These are phyloP conservation scores for Spergularia bocconei DNA, from an alignment of 148 eudicot genomes.

Conservation along the genomic window DNA sequence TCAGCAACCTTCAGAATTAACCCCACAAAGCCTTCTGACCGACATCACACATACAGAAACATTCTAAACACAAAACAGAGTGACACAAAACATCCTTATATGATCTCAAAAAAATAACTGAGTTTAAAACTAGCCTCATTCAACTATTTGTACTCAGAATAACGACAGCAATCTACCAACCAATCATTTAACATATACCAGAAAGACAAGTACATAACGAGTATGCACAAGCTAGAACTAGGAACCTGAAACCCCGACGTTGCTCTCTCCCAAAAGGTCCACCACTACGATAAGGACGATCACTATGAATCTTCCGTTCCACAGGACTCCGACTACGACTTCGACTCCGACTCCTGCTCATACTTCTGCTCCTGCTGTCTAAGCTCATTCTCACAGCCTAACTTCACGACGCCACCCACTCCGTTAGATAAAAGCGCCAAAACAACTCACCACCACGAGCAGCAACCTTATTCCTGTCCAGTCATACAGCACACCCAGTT, in stretches of 20 bases:
- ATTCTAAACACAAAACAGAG: too few relatives aligned
- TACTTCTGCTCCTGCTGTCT: constrained; percentile 34
- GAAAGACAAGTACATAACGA: not conserved
- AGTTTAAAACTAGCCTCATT: too few relatives aligned
- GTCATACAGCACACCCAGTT: constrained; percentile 60
- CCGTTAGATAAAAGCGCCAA: constrained; percentile 30
- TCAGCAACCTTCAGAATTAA: too few relatives aligned
- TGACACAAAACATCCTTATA: too few relatives aligned
- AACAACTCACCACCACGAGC: constrained; percentile 38
- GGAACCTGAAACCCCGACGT: constrained; percentile 81
- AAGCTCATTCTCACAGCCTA: constrained; percentile 53
- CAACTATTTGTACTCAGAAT: too few relatives aligned
- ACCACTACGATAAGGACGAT: constrained; percentile 56
- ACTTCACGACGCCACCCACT: constrained; percentile 33
- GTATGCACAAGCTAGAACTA: constrained; percentile 27
- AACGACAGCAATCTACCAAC: too few relatives aligned
- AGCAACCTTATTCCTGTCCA: constrained; percentile 67
- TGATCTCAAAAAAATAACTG: too few relatives aligned
- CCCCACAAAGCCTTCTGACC: too few relatives aligned
- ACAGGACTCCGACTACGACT: constrained; percentile 53
- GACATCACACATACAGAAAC: too few relatives aligned
- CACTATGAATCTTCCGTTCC: constrained; percentile 54
- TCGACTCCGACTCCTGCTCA: constrained; percentile 43
- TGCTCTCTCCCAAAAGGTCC: constrained; percentile 76
- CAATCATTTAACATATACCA: too few relatives aligned